Base-by-base conservation (phyloP, 257 asterid genomes). In the Gentiana straminea region DNA sequence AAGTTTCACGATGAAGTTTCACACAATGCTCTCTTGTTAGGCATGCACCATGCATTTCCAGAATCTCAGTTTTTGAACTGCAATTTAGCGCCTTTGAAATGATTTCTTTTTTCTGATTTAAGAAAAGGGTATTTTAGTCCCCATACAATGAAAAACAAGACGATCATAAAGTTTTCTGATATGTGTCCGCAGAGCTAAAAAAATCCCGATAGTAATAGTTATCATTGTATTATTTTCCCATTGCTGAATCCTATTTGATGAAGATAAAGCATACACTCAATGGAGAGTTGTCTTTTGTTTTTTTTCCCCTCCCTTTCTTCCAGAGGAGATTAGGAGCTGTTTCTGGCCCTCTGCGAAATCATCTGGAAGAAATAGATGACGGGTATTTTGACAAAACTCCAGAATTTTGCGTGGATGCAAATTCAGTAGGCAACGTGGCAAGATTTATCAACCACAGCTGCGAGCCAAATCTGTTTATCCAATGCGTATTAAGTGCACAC, bases 371-470 rank as follows among this genome's bases (percentile, higher is more conserved):
- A 8, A 49, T 54, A 8, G 58, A 67, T 50, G 72, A 67, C 7
- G 6, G 3, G 8, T 57, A 54, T 38, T 51, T 53, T 15, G 57
- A 67, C 11, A 56, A 53, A 54, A 49, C 49, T 15, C 72, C 72
- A 50, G 72, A 67, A 49, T 67, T 67, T 44, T 60, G 72, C 57
- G 37, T 67, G 12, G 72, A 67, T 54, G 72, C 63, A 54, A 52
- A 54, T 9, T 37, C 62, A 33, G 43, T 50, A 11, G 72, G 72
- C 7, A 67, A 60, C 43, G 52, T 67, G 54, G 46, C 72, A 24
- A 56, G 72, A 43, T 67, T 60, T 49, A 55, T 67, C 43, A 67
- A 67, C 44, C 72, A 67, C 47, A 67, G 72, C 62, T 67, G 72
- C 55, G 66, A 67, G 33, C 72, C 72, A 13, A 67, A 67, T 43